These are phyloP conservation scores for Backusella westeae DNA, from an alignment of 192 early-diverging fungal genomes.

Conservation along the genomic window DNA sequence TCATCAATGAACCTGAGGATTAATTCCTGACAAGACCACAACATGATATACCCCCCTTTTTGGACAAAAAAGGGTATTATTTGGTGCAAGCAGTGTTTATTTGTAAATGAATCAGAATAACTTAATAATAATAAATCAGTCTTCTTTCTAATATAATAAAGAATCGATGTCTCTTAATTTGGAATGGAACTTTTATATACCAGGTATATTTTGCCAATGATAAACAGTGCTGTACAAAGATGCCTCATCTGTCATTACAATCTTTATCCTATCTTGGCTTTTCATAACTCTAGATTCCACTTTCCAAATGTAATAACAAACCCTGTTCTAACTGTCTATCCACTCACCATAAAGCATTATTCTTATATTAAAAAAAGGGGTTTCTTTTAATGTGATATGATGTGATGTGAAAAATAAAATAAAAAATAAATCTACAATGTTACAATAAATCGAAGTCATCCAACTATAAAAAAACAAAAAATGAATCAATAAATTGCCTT, in stretches of 20 bases:
- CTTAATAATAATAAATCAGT: not conserved
- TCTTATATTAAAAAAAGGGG: not conserved
- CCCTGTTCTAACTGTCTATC: not conserved
- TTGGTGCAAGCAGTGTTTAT: not conserved
- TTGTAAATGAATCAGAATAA: not conserved
- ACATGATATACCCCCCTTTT: not conserved
- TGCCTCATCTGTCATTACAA: too few species aligned
- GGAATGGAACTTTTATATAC: too few species aligned
- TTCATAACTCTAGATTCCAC: too few species aligned
- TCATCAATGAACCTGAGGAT: not conserved
- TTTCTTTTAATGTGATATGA: not conserved
- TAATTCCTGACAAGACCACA: not conserved
- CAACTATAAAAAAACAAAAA: slow-evolving; percentile 45
- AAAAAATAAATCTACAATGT: slow-evolving; percentile 3
- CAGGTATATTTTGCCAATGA: too few species aligned
- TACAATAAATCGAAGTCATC: slow-evolving; percentile 89
- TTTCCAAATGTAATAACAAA: too few species aligned
- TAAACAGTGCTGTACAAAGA: too few species aligned
- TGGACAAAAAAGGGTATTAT: not conserved
- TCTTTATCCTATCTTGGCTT: too few species aligned
- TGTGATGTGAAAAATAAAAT: not conserved
- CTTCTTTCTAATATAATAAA: not conserved
- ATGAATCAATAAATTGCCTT: not conserved
- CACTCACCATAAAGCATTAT: not conserved
- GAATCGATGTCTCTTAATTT: too few species aligned